These are phyloP conservation scores for Vitis amurensis DNA, from an alignment of 164 flowering plant genomes.

Conservation along the genomic window DNA sequence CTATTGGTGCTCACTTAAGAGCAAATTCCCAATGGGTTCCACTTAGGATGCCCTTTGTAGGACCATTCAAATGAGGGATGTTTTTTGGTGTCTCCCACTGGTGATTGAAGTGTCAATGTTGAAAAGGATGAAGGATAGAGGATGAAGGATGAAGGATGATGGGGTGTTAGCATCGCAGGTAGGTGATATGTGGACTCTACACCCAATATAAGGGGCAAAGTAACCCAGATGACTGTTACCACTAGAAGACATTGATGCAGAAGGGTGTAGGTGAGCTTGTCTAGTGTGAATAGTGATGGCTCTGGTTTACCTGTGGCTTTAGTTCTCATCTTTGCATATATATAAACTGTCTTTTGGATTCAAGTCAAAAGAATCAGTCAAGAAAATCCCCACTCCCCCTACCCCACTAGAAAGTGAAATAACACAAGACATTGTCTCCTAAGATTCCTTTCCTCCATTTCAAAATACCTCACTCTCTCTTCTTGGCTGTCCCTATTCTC, in stretches of 20 bases:
- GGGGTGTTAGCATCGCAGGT: slow-evolving; percentile 23
- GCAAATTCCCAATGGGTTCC: not conserved
- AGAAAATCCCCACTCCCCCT: slow-evolving; percentile 20
- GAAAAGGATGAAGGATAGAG: too few relatives aligned
- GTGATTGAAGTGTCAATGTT: slow-evolving; percentile 5
- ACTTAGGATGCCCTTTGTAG: not conserved
- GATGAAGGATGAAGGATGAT: not conserved
- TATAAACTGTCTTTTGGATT: slow-evolving; percentile 7
- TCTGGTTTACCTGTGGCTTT: not conserved
- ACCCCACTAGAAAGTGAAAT: slow-evolving; percentile 49
- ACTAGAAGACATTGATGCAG: slow-evolving; percentile 13
- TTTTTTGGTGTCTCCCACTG: not conserved
- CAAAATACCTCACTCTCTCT: slow-evolving; percentile 15
- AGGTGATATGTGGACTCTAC: slow-evolving; percentile 7
- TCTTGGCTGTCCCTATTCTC: slow-evolving; percentile 4
- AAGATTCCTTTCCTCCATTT: slow-evolving; percentile 32
- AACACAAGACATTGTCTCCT: slow-evolving; percentile 37
- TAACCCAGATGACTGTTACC: not conserved
- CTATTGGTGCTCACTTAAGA: not conserved
- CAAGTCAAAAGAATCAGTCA: slow-evolving; percentile 37
- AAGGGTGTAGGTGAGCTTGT: not conserved
- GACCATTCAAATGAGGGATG: not conserved
- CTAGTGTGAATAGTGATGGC: not conserved
- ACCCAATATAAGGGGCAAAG: slow-evolving; percentile 7
- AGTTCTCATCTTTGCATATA: not conserved